phyloP scores from a whole-genome alignment of 352 stramenopile genomes.

The Phytophthora pseudosyringae region DNA sequence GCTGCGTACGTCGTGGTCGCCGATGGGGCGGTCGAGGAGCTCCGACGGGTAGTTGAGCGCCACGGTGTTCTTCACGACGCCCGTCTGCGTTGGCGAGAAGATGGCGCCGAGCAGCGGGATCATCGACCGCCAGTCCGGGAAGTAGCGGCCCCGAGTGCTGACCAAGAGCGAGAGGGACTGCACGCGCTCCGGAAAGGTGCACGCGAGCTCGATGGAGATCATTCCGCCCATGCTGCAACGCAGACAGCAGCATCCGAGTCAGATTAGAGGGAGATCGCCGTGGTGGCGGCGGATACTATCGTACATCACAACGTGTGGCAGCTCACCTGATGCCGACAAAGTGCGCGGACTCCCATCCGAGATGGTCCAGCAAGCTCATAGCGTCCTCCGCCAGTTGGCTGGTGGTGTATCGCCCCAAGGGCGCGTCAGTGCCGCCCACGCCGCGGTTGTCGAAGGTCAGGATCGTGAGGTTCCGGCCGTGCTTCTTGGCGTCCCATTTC shows the following conservation, averaged over 20 bases:
- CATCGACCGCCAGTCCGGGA: constrained; percentile 38
- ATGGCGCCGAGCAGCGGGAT: constrained; percentile 38
- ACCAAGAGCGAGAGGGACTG: constrained; percentile 53
- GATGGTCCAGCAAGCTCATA: constrained; percentile 44
- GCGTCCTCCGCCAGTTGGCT: constrained; percentile 51
- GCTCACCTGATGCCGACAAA: constrained; percentile 53
- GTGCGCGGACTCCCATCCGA: constrained; percentile 45
- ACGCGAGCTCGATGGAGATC: constrained; percentile 54
- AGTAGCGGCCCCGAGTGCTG: constrained; percentile 42
- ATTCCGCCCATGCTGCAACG: constrained; percentile 56
- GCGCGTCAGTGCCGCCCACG: constrained; percentile 43
- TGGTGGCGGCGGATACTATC: constrained; percentile 11
- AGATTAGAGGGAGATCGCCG: constrained; percentile 6
- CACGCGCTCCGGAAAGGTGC: constrained; percentile 40
- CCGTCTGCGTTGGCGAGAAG: constrained; percentile 38
- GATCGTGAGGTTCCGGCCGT: constrained; percentile 37
- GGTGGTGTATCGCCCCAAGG: constrained; percentile 48
- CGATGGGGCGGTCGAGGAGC: constrained; percentile 40
- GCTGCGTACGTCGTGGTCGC: constrained; percentile 32
- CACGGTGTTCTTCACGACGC: constrained; percentile 39
- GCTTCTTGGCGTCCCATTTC: constrained; percentile 39
- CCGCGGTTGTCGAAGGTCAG: constrained; percentile 59
- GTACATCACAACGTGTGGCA: constrained; percentile 7
- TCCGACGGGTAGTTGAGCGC: constrained; percentile 48
- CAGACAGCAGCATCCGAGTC: constrained; percentile 1